Conservation (phyloP, 306 rosid species). For the Castanopsis chinensis region DNA sequence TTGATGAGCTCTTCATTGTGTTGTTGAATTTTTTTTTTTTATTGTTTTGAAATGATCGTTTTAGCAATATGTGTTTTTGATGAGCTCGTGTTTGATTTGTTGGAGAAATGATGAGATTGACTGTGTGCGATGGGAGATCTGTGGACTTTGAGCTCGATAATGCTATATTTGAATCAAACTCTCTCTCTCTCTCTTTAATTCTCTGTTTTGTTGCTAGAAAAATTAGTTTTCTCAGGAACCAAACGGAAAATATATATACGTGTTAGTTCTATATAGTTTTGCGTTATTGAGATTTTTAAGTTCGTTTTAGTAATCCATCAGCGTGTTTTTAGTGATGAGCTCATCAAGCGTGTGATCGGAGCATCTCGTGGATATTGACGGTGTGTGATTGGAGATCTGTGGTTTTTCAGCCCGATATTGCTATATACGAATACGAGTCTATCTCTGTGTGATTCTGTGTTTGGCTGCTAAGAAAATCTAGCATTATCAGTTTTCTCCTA, state of each 20-base stretch:
- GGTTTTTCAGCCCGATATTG: neutral
- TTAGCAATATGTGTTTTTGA: neutral
- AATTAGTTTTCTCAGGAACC: neutral
- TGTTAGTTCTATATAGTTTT: neutral
- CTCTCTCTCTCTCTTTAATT: too few species aligned
- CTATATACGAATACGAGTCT: neutral
- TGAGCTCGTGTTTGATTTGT: neutral
- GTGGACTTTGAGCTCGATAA: too few species aligned
- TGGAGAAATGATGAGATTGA: too few species aligned
- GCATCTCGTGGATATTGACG: neutral
- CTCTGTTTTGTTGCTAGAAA: too few species aligned
- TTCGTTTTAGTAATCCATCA: neutral
- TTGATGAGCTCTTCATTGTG: neutral
- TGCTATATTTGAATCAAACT: too few species aligned
- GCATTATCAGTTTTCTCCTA: too few species aligned
- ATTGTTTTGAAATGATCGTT: neutral
- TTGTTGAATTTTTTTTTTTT: neutral
- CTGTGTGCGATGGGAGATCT: too few species aligned
- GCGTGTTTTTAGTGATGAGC: neutral
- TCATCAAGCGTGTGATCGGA: neutral
- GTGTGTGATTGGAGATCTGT: constrained; percentile 20
- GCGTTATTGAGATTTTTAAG: neutral
- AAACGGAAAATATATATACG: neutral
- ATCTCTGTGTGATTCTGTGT: neutral
- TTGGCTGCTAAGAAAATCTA: neutral